Evolutionary conservation across 495 filamentous ascomycete genomes (phyloP), one percentile per base, ranked within the genome.

Genomic region (Hyaloscypha finlandica): DNA sequence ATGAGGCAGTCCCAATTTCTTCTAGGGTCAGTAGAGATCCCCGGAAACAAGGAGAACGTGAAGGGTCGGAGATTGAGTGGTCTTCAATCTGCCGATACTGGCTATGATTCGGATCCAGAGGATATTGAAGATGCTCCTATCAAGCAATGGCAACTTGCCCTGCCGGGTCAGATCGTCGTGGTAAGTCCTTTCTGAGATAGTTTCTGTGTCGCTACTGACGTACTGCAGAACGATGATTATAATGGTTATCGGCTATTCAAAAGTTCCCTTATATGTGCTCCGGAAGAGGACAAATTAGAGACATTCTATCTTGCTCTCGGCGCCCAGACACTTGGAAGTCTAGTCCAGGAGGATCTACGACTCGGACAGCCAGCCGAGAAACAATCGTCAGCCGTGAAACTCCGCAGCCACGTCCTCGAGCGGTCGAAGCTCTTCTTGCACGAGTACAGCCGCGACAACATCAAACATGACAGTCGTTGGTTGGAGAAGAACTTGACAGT

Each of bases 391-490:
- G 82, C 81, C 6, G 75, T 76, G 37, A 86, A 86, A 75, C 77
- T 97, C 59, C 87, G 88, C 51, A 92, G 90, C 70, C 83, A 93
- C 59, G 88, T 98, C 19, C 78, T 92, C 6, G 95, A 99, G 74
- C 89, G 95, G 35, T 88, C 88, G 56, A 89, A 94, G 61, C 81
- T 99, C 16, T 98, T 97, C 76, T 76, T 98, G 56, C 87, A 97
- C 72, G 82, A 79, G 65, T 82, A 83, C 67, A 79, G 74, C 48
- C 86, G 89, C 51, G 89, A 93, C 63, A 78, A 84, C 9, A 86
- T 98, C 67, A 90, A 89, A 63, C 91, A 92, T 72, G 93, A 97
- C 74, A 83, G 85, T 14, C 88, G 86, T 70, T 99, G 95, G 95
- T 81, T 98, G 9, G 93, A 96, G 74, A 90, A 91, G 68, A 92